Conservation (phyloP, 257 asterid genomes). For the Hygrophila difformis region DNA sequence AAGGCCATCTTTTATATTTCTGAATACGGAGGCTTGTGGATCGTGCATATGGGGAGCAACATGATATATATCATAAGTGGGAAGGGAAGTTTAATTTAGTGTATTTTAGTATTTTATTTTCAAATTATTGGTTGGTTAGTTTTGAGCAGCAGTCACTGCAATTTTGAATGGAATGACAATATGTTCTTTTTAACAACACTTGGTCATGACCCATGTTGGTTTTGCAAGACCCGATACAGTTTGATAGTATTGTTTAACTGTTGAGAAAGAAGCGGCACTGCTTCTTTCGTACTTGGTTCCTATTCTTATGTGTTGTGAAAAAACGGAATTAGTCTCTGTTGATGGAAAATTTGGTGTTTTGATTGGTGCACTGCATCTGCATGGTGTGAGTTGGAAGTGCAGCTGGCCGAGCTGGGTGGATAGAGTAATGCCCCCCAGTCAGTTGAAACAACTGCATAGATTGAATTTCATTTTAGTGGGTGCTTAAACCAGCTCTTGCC, state of each 20-base stretch:
- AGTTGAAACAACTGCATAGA: conserved; percentile 45
- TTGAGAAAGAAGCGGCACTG: no score
- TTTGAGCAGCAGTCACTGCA: not conserved
- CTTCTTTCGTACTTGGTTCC: no score
- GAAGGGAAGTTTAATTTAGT: no score
- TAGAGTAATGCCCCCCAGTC: conserved; percentile 38
- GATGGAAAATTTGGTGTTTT: not conserved
- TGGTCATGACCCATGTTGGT: no score
- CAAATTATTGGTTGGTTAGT: not conserved
- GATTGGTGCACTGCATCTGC: not conserved
- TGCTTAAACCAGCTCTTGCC: conserved; percentile 49
- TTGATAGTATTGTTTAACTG: no score
- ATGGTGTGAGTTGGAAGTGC: conserved; percentile 8
- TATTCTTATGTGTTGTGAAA: no score
- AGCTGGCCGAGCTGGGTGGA: conserved; percentile 74
- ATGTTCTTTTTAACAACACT: no score
- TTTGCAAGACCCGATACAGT: no score
- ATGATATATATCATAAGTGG: conserved; percentile 1
- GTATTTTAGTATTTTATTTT: not conserved
- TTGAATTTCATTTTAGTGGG: conserved; percentile 23
- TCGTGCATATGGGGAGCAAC: conserved; percentile 12
- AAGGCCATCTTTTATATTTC: not conserved
- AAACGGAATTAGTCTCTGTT: no score
- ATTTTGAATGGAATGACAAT: not conserved
- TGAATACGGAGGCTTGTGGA: not conserved